Evolutionary conservation across 352 stramenopile genomes (phyloP), one percentile per base, ranked within the genome.

Genomic region (Aphanomyces invadans): DNA sequence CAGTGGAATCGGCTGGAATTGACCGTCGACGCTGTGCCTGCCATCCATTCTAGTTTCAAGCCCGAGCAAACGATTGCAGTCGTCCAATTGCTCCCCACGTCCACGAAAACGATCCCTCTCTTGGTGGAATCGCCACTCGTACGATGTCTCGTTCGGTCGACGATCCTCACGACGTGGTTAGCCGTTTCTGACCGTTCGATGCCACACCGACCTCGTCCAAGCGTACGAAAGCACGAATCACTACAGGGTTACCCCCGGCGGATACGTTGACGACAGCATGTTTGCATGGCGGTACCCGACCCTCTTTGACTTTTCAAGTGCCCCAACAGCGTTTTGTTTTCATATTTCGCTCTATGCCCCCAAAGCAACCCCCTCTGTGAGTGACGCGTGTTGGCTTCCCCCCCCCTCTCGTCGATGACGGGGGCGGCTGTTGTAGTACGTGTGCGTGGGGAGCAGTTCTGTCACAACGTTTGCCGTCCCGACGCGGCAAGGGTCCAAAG

Each of bases 271-370:
- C 26, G 25, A 10, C 57, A 42, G 5, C 29, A 29, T 42, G 15
- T 65, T 51, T 33, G 11, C n/a, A 36, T 67, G 60, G 60, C 60
- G 26, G n/a, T 67, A 60, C 29, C 60, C 60, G 5, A 45, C 54
- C 4, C 48, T 51, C 10, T 59, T 67, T 59, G 60, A 67, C 28
- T 60, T 59, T 28, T 15, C 36, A 63, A 51, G 21, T 57, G 28
- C 5, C 9, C 59, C 42, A 2, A 21, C 39, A 39, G 38, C 33
- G 17, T 60, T 42, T 44, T 4, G 19, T 52, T 12, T 67, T 1
- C 49, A 57, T 0, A 44, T 33, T 4, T 9, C 45, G 2, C 19
- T 42, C 1, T 44, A 21, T 28, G 15, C 19, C 9, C 12, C 28
- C 29, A 51, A 53, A 28, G 38, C 28, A 57, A 10, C 11, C 31